Conservation (phyloP, 257 asterid species). For the Verbena officinalis region DNA sequence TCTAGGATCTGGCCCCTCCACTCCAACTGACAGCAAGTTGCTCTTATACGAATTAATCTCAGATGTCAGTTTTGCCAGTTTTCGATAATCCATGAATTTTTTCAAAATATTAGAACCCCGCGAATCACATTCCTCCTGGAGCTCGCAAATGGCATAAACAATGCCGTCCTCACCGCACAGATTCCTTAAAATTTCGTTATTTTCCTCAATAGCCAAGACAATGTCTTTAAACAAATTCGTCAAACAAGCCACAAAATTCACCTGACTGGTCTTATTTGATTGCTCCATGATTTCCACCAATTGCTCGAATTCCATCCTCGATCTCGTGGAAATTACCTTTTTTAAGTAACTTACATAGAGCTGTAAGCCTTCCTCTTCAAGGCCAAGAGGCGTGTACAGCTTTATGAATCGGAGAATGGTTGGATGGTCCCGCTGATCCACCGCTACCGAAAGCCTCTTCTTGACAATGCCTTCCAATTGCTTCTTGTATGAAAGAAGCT, state of each 20-base stretch:
- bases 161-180: constrained; percentile 94
- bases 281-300: constrained; percentile 61
- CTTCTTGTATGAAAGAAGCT: constrained; percentile 74
- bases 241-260: constrained; percentile 70
- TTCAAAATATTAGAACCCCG: constrained; percentile 76
- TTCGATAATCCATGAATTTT: constrained; percentile 79
- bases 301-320: constrained; percentile 76
- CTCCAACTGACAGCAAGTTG: constrained; percentile 65
- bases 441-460: constrained; percentile 62
- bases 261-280: constrained; percentile 37
- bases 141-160: constrained; percentile 89
- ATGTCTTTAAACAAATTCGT: constrained; percentile 89
- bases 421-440: constrained; percentile 83
- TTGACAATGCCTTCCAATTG: constrained; percentile 78
- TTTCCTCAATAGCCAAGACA: constrained; percentile 90
- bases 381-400: constrained; percentile 72
- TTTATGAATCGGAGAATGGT: constrained; percentile 73
- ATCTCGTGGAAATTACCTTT: constrained; percentile 72
- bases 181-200: constrained; percentile 66
- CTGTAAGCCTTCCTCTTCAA: constrained; percentile 93
- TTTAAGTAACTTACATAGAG: constrained; percentile 66
- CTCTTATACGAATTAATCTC: constrained; percentile 87
- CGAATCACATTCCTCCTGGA: constrained; percentile 94
- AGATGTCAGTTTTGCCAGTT: constrained; percentile 68
- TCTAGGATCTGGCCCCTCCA: constrained; percentile 90